A percentile compares a stretch with the other conserved stretches of the same genome.
Conservation (phyloP, 495 filamentous ascomycete genomes). For the Rusavskia elegans region DNA sequence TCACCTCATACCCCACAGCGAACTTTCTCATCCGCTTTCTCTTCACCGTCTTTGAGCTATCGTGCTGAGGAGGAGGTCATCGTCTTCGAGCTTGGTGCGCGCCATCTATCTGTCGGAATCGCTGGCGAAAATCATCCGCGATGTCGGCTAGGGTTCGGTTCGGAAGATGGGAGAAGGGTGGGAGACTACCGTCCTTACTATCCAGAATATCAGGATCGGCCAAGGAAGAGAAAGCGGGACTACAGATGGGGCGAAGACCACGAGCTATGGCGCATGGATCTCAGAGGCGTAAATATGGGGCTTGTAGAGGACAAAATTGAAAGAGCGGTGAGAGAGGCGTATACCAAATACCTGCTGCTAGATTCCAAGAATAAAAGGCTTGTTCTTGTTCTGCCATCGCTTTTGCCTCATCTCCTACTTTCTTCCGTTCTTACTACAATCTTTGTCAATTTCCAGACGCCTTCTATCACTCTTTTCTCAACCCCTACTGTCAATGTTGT, state of each 20-base stretch:
- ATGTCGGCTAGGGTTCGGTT: slow-evolving; percentile 54
- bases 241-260: slow-evolving; percentile 52
- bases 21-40: slow-evolving; percentile 43
- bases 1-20: slow-evolving; percentile 47
- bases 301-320: slow-evolving; percentile 82
- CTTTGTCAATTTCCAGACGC: slow-evolving; percentile 65
- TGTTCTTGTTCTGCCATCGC: slow-evolving; percentile 55
- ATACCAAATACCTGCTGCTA: slow-evolving; percentile 63
- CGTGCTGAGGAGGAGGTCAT: slow-evolving; percentile 73
- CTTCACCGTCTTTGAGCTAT: slow-evolving; percentile 52
- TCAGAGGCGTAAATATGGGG: slow-evolving; percentile 55
- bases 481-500: slow-evolving; percentile 54
- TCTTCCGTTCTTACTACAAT: slow-evolving; percentile 57
- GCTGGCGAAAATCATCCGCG: slow-evolving; percentile 63
- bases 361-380: slow-evolving; percentile 60
- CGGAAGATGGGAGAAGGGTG: slow-evolving; percentile 55
- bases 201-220: slow-evolving; percentile 31
- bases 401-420: slow-evolving; percentile 63
- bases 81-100: slow-evolving; percentile 66
- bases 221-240: slow-evolving; percentile 22
- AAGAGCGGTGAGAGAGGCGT: slow-evolving; percentile 65
- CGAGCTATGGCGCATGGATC: slow-evolving; percentile 71
- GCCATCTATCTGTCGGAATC: slow-evolving; percentile 71
- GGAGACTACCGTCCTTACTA: slow-evolving; percentile 71
- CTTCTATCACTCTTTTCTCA: slow-evolving; percentile 67